A percentile compares a stretch with the other conserved stretches of the same genome.
Conservation (phyloP, 139 green algal genomes). For the Trebouxia sp. region DNA sequence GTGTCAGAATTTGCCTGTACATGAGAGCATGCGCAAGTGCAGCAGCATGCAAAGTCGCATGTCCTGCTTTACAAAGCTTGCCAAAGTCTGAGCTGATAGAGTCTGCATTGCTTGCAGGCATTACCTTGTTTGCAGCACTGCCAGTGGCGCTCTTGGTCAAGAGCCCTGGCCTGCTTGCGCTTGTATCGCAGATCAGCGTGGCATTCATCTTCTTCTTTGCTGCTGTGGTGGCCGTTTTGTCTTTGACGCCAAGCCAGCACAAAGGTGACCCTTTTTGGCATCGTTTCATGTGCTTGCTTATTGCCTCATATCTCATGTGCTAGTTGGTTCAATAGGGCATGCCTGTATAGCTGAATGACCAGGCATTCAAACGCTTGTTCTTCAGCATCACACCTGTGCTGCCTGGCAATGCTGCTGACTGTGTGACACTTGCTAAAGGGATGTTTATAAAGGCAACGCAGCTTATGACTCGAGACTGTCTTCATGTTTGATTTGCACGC, state of each 20-base stretch:
- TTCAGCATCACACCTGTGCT: background rate
- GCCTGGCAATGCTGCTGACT: no score
- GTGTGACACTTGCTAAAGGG: no score
- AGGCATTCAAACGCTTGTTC: background rate
- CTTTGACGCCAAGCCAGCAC: slow-evolving; percentile 29
- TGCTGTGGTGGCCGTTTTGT: slow-evolving; percentile 50
- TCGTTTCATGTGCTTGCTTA: no score
- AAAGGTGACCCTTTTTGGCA: background rate
- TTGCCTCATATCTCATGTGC: no score
- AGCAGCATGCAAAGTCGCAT: no score
- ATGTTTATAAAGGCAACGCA: no score
- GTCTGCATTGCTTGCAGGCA: slow-evolving; percentile 33
- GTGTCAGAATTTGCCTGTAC: no score
- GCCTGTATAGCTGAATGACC: background rate
- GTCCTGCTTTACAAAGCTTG: background rate
- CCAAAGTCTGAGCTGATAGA: background rate
- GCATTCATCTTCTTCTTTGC: slow-evolving; percentile 76
- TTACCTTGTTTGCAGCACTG: slow-evolving; percentile 69
- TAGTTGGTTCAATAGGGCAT: no score
- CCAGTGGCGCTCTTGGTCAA: slow-evolving; percentile 73
- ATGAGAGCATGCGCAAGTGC: no score
- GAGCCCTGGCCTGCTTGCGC: slow-evolving; percentile 57
- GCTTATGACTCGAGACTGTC: no score
- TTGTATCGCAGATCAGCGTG: slow-evolving; percentile 64
- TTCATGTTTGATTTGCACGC: no score